Evolutionary conservation across 441 rosid genomes (phyloP).

Genomic region (Aquilaria agallochum): DNA sequence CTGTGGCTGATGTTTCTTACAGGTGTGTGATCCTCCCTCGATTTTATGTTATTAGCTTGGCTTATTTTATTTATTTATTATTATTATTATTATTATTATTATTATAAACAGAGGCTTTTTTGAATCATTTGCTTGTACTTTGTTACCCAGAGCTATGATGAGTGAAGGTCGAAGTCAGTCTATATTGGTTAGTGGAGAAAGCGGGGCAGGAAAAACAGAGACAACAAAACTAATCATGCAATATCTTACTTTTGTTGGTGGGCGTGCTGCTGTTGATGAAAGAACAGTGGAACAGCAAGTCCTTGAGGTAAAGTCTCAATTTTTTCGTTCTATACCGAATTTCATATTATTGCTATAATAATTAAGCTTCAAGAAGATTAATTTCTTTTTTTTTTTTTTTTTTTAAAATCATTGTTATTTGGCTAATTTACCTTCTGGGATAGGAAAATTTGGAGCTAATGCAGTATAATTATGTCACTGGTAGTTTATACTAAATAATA

Average conservation of each 20-base stretch:
- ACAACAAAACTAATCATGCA: slow-evolving; percentile 96
- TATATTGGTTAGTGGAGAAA: slow-evolving; percentile 95
- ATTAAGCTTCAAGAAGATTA: not conserved
- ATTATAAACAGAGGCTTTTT: too few relatives aligned
- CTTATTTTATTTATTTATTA: slow-evolving; percentile 19
- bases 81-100: slow-evolving; percentile 1
- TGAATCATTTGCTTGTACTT: not conserved
- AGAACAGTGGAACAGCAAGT: slow-evolving; percentile 96
- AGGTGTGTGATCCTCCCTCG: slow-evolving; percentile 43
- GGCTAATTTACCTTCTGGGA: not conserved
- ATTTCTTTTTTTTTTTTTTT: slow-evolving; percentile 1
- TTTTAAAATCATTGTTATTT: slow-evolving; percentile 1
- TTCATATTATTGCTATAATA: too few relatives aligned
- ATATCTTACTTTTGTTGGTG: slow-evolving; percentile 95
- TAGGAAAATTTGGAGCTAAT: slow-evolving; percentile 1
- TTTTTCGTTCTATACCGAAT: not conserved
- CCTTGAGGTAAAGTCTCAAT: slow-evolving; percentile 67
- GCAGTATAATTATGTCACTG: slow-evolving; percentile 6
- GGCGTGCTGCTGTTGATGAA: slow-evolving; percentile 82
- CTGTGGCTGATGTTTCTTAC: slow-evolving; percentile 95
- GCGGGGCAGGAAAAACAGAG: slow-evolving; percentile 99
- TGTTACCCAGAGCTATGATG: slow-evolving; percentile 81
- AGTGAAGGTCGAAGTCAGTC: slow-evolving; percentile 85
- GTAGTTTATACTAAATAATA: not conserved
- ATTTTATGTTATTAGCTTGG: slow-evolving; percentile 13